Evolutionary conservation across 257 asterid genomes (phyloP).

Genomic region (Echium plantagineum): DNA sequence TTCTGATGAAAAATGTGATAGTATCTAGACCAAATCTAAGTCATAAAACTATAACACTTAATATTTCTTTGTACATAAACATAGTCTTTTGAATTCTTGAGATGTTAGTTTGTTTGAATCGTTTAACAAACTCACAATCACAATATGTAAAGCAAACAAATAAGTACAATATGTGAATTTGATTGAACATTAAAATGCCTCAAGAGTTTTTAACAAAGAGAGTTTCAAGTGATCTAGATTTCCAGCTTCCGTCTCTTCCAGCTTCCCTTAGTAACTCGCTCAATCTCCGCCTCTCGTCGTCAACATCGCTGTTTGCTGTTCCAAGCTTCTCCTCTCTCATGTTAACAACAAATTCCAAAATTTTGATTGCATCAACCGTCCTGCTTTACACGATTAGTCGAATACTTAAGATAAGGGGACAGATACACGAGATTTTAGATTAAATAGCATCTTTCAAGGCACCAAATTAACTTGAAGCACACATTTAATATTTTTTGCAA

Average conservation of each 20-base stretch:
- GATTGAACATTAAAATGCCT: constrained; percentile 19
- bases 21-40: too few relatives aligned
- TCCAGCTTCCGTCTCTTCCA: constrained; percentile 54
- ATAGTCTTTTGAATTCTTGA: too few relatives aligned
- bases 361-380: constrained; percentile 69
- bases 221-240: constrained; percentile 54
- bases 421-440: too few relatives aligned
- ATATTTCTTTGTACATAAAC: too few relatives aligned
- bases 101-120: too few relatives aligned
- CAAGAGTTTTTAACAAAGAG: constrained; percentile 43
- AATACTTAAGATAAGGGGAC: neutral
- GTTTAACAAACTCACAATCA: constrained; percentile 2
- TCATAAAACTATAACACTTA: too few relatives aligned
- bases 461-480: too few relatives aligned
- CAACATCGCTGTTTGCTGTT: constrained; percentile 62
- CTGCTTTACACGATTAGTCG: too few relatives aligned
- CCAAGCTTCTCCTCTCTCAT: constrained; percentile 38
- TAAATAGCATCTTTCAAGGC: too few relatives aligned
- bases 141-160: constrained; percentile 9
- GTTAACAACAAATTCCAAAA: constrained; percentile 66
- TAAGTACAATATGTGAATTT: constrained; percentile 9
- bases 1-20: too few relatives aligned
- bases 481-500: too few relatives aligned
- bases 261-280: constrained; percentile 54
- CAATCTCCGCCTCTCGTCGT: constrained; percentile 66